A percentile compares a stretch with the other conserved stretches of the same genome.
Evolutionary conservation across 2,329 filamentous ascomycete genomes (phyloP).

Genomic region (Beauveria pseudobassiana): DNA sequence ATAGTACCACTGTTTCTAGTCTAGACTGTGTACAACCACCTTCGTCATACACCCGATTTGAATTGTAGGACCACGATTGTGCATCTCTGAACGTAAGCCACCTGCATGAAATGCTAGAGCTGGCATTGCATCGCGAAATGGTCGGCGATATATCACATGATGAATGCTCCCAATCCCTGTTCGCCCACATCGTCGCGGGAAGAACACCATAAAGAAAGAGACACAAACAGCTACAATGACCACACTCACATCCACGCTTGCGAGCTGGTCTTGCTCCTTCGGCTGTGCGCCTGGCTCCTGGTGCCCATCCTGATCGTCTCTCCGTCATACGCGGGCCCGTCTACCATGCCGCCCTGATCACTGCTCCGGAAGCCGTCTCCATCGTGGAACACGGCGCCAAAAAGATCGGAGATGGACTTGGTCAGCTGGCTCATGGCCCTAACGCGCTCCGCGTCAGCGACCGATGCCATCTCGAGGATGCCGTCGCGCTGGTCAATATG

Average conservation of each 20-base stretch:
- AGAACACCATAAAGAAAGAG: background rate
- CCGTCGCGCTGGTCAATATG: slow-evolving; percentile 86
- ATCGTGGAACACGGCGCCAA: slow-evolving; percentile 66
- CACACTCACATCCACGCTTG: background rate
- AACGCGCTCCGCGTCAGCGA: slow-evolving; percentile 66
- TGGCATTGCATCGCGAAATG: background rate
- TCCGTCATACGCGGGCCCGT: slow-evolving; percentile 18
- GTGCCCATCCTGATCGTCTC: background rate
- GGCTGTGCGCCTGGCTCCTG: background rate
- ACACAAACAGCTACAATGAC: background rate
- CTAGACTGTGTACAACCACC: background rate
- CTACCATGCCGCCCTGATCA: slow-evolving; percentile 20
- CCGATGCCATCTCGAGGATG: slow-evolving; percentile 70
- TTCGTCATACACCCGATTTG: background rate
- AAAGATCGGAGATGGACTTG: slow-evolving; percentile 60
- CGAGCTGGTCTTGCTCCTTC: background rate
- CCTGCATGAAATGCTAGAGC: background rate
- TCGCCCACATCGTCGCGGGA: background rate
- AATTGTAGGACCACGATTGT: background rate
- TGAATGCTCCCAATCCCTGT: too few species aligned
- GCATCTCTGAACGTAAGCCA: background rate
- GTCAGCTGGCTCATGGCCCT: slow-evolving; percentile 67
- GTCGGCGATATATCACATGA: background rate
- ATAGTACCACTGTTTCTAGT: slow-evolving; percentile 2
- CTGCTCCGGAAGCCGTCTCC: slow-evolving; percentile 57